Base-by-base conservation (phyloP, 768 basidiomycete genomes). In the Tephrocybe sp. region DNA sequence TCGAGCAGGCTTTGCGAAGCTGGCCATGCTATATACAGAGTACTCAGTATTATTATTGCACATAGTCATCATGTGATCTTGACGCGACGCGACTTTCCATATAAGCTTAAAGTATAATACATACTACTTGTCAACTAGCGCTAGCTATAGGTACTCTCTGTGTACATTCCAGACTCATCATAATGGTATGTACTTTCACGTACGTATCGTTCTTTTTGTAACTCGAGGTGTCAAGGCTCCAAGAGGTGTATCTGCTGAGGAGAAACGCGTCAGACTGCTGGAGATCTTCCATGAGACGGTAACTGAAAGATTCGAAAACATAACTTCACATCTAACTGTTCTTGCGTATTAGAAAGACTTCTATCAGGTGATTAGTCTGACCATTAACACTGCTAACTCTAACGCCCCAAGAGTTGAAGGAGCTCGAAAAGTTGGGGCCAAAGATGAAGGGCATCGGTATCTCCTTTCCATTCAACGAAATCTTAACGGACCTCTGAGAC, bases 261-360 rank as follows among this genome's bases (percentile, higher is more conserved):
- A 97, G 67, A 97, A 98, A 69, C 86, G 89, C 61, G 76, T 84
- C 51, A 92, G 89, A 64, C 67, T 98, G 47, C 68, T 96, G 16
- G 94, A 95, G 69, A 91, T 98, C 56, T 96, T 98, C 60, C 92
- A 94, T 60, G 94, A 98, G 67, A 86, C 87, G 13, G 92, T 92
- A 60, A 44, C 66, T n/a, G n/a, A n/a, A n/a, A 50, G 45, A 12
- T 18, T 12, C 41, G 27, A 15, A 35, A 28, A 25, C 31, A 37
- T 35, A 24, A n/a, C 15, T 11, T 42, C 37, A 30, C 36, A 21
- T 4, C 24, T 39, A n/a, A 40, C 3, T 37, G 35, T 4, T n/a
- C 21, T 28, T 31, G 30, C 34, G 38, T 53, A 47, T 24, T 18
- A 93, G 91, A 89, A 85, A 65, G 90, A 92, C 62, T 94, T 93